phyloP scores from a whole-genome alignment of 169 alveolate species.

The Plasmodium reichenowi region DNA sequence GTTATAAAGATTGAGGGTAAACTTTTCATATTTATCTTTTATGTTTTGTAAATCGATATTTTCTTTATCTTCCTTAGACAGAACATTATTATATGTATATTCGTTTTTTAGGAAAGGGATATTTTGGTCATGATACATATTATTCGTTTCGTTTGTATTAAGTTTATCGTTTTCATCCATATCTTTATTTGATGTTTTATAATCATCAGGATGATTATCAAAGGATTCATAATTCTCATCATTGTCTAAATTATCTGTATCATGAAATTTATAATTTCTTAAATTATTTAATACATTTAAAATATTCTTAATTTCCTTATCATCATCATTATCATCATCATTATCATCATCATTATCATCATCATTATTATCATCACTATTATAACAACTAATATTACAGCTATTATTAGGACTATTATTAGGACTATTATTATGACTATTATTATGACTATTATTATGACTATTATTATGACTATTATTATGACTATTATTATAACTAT shows the following conservation, averaged over 20 bases:
- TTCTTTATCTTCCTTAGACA: conserved; percentile 1
- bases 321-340: conserved; percentile 55
- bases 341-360: not conserved
- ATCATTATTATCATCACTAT: no score
- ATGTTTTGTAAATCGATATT: not conserved
- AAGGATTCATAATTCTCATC: conserved; percentile 42
- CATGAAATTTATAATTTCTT: conserved; percentile 61
- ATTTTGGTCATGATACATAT: conserved; percentile 20
- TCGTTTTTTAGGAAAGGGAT: conserved; percentile 49
- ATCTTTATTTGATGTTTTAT: not conserved
- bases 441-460: no score
- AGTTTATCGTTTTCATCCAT: conserved; percentile 16
- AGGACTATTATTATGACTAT: not conserved
- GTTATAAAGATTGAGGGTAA: not conserved
- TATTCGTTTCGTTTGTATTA: conserved; percentile 2
- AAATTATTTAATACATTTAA: conserved; percentile 47
- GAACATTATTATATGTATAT: conserved; percentile 9
- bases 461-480: not conserved
- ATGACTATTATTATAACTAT: not conserved
- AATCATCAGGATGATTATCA: conserved; percentile 14
- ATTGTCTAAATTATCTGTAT: conserved; percentile 38
- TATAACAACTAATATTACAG: no score
- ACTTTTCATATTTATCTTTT: not conserved
- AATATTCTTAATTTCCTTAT: conserved; percentile 53
- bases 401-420: not conserved